These are phyloP conservation scores for Rhynchospora breviuscula DNA, from an alignment of 176 grass and related monocot species.

Conservation along the genomic window DNA sequence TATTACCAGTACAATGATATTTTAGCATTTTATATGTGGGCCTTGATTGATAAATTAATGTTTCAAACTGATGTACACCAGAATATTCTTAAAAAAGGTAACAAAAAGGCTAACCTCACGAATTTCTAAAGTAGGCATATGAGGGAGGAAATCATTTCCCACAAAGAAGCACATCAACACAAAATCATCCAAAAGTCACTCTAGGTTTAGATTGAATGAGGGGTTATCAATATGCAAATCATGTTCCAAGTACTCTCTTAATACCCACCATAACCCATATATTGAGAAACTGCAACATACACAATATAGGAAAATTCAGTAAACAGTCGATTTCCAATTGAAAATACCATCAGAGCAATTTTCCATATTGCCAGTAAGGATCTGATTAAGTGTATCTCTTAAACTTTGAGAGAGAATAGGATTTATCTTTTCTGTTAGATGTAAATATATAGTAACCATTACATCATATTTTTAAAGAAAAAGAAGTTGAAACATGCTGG, in stretches of 20 bases:
- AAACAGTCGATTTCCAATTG: constrained; percentile 1
- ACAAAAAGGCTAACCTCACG: constrained; percentile 67
- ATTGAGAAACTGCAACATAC: constrained; percentile 78
- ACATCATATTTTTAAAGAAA: background rate
- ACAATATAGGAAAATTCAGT: constrained; percentile 13
- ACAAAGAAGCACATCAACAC: constrained; percentile 99
- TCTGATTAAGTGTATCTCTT: background rate
- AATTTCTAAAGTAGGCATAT: constrained; percentile 97
- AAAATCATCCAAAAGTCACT: constrained; percentile 93
- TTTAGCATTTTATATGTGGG: background rate
- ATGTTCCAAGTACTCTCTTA: constrained; percentile 91
- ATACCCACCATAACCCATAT: constrained; percentile 89
- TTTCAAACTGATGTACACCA: background rate
- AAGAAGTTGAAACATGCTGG: background rate
- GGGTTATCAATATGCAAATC: constrained; percentile 75
- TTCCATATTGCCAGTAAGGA: background rate
- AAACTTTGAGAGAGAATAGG: background rate
- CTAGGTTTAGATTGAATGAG: constrained; percentile 91
- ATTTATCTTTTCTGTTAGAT: background rate
- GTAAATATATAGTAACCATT: background rate
- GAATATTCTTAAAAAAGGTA: background rate
- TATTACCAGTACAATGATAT: background rate
- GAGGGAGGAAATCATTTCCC: constrained; percentile 95
- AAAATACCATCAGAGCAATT: constrained; percentile 2
- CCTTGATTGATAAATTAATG: background rate